These are phyloP conservation scores for Lactifluus hygrophoroides DNA, from an alignment of 768 basidiomycete species.

Conservation along the genomic window DNA sequence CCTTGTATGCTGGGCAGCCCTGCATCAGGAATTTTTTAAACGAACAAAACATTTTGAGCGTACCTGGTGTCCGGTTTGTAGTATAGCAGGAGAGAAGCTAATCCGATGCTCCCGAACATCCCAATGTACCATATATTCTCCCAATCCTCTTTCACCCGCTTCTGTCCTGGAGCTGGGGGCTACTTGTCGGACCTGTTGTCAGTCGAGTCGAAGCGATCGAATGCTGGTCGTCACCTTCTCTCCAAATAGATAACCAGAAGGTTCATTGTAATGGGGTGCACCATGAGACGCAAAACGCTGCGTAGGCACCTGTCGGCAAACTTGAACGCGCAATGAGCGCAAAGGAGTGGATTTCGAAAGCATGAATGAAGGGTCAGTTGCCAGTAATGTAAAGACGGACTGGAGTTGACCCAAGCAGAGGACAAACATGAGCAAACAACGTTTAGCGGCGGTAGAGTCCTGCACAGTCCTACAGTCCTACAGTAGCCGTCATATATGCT, in stretches of 20 bases:
- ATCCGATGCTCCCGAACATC: conserved; percentile 81
- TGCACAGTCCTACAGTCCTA: too few species aligned
- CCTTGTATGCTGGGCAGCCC: conserved; percentile 63
- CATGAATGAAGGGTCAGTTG: neutral
- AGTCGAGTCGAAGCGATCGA: neutral
- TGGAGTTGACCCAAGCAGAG: neutral
- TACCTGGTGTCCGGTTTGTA: conserved; percentile 94
- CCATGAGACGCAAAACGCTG: conserved; percentile 63
- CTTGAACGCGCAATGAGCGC: conserved; percentile 12
- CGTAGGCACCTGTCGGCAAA: conserved; percentile 25
- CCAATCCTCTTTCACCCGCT: conserved; percentile 84
- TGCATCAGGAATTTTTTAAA: neutral
- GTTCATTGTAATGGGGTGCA: conserved; percentile 75
- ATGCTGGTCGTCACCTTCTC: conserved; percentile 58
- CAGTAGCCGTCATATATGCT: too few species aligned
- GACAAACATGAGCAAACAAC: conserved; percentile 12
- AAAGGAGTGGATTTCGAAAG: conserved; percentile 13
- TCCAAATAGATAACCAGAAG: conserved; percentile 78
- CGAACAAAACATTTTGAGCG: conserved; percentile 23
- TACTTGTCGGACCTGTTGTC: conserved; percentile 23
- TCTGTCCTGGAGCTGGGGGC: conserved; percentile 75
- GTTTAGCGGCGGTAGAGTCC: too few species aligned
- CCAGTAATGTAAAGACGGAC: neutral
- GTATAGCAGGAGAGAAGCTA: conserved; percentile 69
- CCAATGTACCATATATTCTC: conserved; percentile 86